A percentile compares a stretch with the other conserved stretches of the same genome.
Evolutionary conservation across 345 rosid genomes (phyloP).

Genomic region (Sisymbrium irio): DNA sequence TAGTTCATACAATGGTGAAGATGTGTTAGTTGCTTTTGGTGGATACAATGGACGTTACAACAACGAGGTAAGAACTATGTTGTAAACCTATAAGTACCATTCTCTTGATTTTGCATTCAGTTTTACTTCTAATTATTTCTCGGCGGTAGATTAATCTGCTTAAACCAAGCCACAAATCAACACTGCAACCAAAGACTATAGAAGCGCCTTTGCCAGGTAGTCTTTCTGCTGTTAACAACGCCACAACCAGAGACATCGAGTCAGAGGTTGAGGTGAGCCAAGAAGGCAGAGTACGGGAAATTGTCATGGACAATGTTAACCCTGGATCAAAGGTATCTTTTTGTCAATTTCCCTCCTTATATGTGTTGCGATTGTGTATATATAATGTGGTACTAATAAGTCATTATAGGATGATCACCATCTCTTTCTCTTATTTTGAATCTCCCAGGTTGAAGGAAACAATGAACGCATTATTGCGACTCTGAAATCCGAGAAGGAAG

Average conservation of each 20-base stretch:
- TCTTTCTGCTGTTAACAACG: conserved; percentile 69
- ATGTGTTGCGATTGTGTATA: background rate
- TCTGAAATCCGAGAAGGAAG: conserved; percentile 81
- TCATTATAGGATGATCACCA: conserved; percentile 7
- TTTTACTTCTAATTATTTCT: conserved; percentile 22
- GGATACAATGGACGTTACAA: conserved; percentile 96
- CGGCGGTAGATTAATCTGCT: conserved; percentile 71
- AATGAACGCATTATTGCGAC: conserved; percentile 46
- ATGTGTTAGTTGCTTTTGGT: conserved; percentile 88
- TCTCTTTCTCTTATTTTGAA: conserved; percentile 35
- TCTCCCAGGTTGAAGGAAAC: conserved; percentile 46
- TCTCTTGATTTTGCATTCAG: background rate
- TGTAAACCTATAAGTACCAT: conserved; percentile 1
- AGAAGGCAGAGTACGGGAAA: conserved; percentile 88
- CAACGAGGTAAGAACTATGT: conserved; percentile 60
- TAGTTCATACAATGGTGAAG: conserved; percentile 76
- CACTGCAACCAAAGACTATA: conserved; percentile 63
- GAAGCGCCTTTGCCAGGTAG: conserved; percentile 66
- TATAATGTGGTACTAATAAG: background rate
- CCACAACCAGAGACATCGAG: conserved; percentile 77
- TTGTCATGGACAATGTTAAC: conserved; percentile 68
- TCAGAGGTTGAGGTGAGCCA: conserved; percentile 74
- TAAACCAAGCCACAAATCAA: conserved; percentile 92
- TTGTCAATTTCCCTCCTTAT: conserved; percentile 2
- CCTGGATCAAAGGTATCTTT: conserved; percentile 51